phyloP scores from a whole-genome alignment of 352 stramenopile genomes.

The Thraustochytrium striatum region DNA sequence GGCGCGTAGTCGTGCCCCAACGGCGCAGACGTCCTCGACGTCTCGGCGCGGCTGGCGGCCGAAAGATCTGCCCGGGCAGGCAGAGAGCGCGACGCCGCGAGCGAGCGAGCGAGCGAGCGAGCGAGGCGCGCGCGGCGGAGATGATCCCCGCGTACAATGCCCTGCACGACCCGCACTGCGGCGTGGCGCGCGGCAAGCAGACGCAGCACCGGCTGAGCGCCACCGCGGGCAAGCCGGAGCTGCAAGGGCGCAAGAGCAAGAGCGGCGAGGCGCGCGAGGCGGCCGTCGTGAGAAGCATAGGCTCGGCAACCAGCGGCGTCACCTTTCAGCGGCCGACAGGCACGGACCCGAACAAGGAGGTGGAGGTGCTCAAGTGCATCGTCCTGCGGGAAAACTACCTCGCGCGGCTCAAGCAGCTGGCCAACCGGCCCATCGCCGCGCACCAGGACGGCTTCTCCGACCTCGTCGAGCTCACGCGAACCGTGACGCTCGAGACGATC shows the following conservation, averaged over 20 bases:
- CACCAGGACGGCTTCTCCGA: constrained; percentile 71
- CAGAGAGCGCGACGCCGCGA: too few relatives aligned
- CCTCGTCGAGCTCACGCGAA: constrained; percentile 74
- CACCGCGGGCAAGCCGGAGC: too few relatives aligned
- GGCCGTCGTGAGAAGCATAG: background rate
- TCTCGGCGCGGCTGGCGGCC: too few relatives aligned
- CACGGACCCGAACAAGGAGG: constrained; percentile 59
- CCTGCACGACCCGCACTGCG: constrained; percentile 30
- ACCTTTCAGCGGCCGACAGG: constrained; percentile 35
- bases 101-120: background rate
- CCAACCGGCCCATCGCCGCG: constrained; percentile 38
- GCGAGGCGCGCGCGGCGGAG: background rate
- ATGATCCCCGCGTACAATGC: constrained; percentile 2
- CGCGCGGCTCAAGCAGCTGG: constrained; percentile 64
- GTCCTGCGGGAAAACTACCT: constrained; percentile 80
- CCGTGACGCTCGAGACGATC: constrained; percentile 77
- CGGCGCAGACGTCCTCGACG: too few relatives aligned
- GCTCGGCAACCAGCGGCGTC: background rate
- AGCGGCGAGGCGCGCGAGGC: background rate
- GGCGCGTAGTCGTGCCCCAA: too few relatives aligned
- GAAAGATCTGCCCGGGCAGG: too few relatives aligned
- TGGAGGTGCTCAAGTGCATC: constrained; percentile 79
- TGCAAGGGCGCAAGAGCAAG: too few relatives aligned
- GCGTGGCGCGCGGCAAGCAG: background rate
- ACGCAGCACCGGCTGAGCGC: background rate